Conservation (phyloP, 805 yeast species). For the Saccharomycopsis fodiens region DNA sequence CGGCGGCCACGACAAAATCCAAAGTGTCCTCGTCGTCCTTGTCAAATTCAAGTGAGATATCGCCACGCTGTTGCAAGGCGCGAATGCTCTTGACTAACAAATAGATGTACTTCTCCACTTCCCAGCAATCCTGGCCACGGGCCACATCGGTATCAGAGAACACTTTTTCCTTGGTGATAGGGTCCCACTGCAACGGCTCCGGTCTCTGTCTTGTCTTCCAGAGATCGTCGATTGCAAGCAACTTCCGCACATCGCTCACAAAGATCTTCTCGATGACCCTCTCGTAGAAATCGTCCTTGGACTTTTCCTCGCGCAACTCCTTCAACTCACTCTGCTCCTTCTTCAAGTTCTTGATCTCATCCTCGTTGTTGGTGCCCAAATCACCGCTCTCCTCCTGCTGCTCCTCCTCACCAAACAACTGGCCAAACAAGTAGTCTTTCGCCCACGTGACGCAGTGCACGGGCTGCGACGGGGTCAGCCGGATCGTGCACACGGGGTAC, state of each 20-base stretch:
- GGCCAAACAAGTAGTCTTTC: slow-evolving; percentile 78
- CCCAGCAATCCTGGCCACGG: slow-evolving; percentile 44
- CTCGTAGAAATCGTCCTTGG: slow-evolving; percentile 27
- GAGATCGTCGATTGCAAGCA: slow-evolving; percentile 60
- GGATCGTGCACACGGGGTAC: slow-evolving; percentile 92
- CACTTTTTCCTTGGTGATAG: slow-evolving; percentile 20
- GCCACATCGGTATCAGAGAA: slow-evolving; percentile 17
- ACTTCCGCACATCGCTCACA: slow-evolving; percentile 67
- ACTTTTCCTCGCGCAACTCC: slow-evolving; percentile 37
- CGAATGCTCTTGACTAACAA: slow-evolving; percentile 14
- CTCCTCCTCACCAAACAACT: slow-evolving; percentile 57
- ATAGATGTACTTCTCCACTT: slow-evolving; percentile 28
- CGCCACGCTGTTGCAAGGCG: slow-evolving; percentile 11
- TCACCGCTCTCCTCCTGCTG: slow-evolving; percentile 27
- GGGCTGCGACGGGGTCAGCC: slow-evolving; percentile 95
- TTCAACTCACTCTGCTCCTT: slow-evolving; percentile 62
- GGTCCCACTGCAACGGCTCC: slow-evolving; percentile 40
- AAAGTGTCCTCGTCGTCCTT: slow-evolving; percentile 93
- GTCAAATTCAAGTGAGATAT: slow-evolving; percentile 54
- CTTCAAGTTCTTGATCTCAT: slow-evolving; percentile 55
- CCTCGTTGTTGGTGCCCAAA: slow-evolving; percentile 56
- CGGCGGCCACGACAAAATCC: slow-evolving; percentile 78
- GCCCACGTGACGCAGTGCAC: slow-evolving; percentile 98
- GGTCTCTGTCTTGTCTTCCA: slow-evolving; percentile 76
- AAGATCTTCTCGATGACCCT: slow-evolving; percentile 54